These are phyloP conservation scores for Backusella psychrophila DNA, from an alignment of 192 early-diverging fungal species.

Conservation along the genomic window DNA sequence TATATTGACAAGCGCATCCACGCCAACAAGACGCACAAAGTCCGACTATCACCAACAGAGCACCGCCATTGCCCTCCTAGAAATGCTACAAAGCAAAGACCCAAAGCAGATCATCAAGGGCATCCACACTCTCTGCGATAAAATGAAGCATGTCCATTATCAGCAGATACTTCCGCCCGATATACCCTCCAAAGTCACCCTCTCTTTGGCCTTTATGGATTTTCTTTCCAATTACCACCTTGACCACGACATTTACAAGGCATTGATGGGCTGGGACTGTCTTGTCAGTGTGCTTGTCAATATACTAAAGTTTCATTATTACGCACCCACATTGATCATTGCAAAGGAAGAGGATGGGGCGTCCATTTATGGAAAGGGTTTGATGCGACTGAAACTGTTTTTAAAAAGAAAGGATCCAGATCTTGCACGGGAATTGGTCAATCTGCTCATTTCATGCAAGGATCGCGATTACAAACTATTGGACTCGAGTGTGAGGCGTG, in stretches of 20 bases:
- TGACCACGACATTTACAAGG: not conserved
- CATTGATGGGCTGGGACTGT: slow-evolving; percentile 29
- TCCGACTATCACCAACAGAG: not conserved
- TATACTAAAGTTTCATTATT: slow-evolving; percentile 20
- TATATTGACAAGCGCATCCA: not conserved
- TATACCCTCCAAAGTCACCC: slow-evolving; percentile 7
- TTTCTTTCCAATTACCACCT: not conserved
- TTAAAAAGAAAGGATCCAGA: slow-evolving; percentile 18
- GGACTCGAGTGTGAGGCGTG: slow-evolving; percentile 4
- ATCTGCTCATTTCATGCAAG: not conserved
- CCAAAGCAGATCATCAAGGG: not conserved
- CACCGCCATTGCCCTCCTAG: not conserved
- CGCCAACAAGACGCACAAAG: not conserved
- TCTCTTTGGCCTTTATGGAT: slow-evolving; percentile 5
- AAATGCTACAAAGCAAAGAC: not conserved
- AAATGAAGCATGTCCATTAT: not conserved
- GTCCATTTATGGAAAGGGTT: not conserved
- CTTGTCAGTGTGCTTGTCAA: slow-evolving; percentile 18
- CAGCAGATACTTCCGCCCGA: not conserved
- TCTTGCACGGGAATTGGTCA: slow-evolving; percentile 7
- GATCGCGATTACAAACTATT: not conserved
- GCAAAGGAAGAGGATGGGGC: not conserved
- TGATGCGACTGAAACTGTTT: slow-evolving; percentile 10
- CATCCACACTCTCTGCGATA: not conserved
- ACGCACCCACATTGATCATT: slow-evolving; percentile 14